Base-by-base conservation (phyloP, 1,284 basidiomycete species). In the Sphagnurus paluster region DNA sequence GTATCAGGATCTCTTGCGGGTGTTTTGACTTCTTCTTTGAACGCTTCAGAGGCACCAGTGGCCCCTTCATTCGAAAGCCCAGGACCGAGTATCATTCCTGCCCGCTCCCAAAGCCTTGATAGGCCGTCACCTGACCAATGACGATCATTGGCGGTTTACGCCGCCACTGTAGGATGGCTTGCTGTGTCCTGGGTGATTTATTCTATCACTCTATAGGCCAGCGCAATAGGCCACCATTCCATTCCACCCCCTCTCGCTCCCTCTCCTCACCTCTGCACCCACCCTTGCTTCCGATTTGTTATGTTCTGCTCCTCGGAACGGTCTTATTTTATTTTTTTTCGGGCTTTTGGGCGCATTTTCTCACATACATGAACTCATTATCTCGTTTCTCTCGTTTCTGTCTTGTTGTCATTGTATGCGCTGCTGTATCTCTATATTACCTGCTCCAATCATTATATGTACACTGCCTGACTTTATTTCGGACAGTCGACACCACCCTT, bases 121-220 rank as follows among this genome's bases (percentile, higher is more conserved):
- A 32, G 23, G 11, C 23, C n/a, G n/a, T n/a, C n/a, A n/a, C n/a
- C 34, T 7, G 5, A 6, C 13, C 49, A 49, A 46, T 61, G 57
- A 56, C 54, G 52, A 44, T 44, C 48, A 49, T 56, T 53, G 59
- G 58, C 48, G 49, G 44, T 58, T 56, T 54, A 52, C 47, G 53
- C 44, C 42, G 14, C 44, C 19, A 38, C 39, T 30, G 39, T 39
- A 34, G 42, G 39, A 36, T 49, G 45, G 50, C 26, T 44, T 20
- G 42, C 45, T 33, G 13, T 51, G 46, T 39, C 39, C 13, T 36
- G 33, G 36, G 38, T 44, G 40, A 25, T 49, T 21, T 46, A 32
- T 42, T 34, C 44, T 28, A 21, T 36, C 30, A 28, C 43, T 47
- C 41, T 48, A 19, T 44, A 46, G 53, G 53, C 50, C 45, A 51